A percentile compares a stretch with the other conserved stretches of the same genome.
Evolutionary conservation across 78 protist species (phyloP).

Genomic region (Speleostelium caveatum): DNA sequence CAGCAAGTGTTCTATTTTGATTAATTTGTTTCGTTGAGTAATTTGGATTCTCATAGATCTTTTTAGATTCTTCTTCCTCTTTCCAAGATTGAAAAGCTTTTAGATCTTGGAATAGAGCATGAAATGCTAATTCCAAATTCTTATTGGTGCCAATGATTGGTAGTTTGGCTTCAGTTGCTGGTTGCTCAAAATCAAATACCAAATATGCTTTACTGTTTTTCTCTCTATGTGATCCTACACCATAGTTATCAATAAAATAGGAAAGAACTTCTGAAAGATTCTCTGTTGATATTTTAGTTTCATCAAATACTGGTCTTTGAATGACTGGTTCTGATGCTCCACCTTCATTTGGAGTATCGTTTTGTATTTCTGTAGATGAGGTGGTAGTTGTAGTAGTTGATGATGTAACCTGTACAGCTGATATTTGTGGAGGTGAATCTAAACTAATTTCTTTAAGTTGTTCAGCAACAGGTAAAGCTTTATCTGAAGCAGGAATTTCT

Average conservation of each 20-base stretch:
- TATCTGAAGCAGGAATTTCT: background rate
- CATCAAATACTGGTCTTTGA: constrained; percentile 32
- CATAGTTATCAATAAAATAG: constrained; percentile 41
- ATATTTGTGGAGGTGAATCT: background rate
- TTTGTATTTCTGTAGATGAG: background rate
- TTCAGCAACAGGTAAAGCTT: background rate
- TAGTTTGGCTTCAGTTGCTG: constrained; percentile 9
- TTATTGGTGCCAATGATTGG: constrained; percentile 22
- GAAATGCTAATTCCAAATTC: constrained; percentile 68
- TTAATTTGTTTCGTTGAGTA: constrained; percentile 33
- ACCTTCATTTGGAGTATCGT: background rate
- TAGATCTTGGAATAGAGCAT: constrained; percentile 60
- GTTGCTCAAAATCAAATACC: constrained; percentile 1
- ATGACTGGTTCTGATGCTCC: background rate
- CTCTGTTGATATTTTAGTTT: background rate
- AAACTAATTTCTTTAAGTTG: constrained; percentile 4
- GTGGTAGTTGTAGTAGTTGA: background rate
- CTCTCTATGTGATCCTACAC: constrained; percentile 21
- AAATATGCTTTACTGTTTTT: constrained; percentile 6
- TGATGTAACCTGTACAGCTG: background rate
- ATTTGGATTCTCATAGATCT: background rate
- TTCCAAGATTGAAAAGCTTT: constrained; percentile 56
- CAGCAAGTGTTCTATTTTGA: constrained; percentile 52
- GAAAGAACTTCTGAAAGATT: constrained; percentile 8
- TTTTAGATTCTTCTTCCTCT: constrained; percentile 51